These are phyloP conservation scores for Ustilago loliicola DNA, from an alignment of 1,284 basidiomycete species.

Conservation along the genomic window DNA sequence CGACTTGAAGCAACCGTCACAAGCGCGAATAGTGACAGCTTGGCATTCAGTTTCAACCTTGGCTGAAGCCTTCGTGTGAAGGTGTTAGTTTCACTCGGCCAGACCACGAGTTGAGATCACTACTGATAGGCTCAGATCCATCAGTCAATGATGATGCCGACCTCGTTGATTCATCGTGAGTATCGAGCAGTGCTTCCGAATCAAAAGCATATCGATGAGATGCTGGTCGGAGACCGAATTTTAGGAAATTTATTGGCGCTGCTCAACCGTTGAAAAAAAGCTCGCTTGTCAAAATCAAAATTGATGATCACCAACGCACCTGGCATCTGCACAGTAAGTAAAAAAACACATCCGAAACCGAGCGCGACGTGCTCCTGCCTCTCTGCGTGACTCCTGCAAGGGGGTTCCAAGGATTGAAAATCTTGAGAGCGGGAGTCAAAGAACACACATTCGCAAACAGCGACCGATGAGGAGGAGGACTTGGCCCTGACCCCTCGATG, in stretches of 20 bases:
- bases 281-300: constrained; percentile 7
- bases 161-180: too few species aligned
- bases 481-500: too few species aligned
- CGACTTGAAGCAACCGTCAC: constrained; percentile 5
- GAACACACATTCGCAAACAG: not conserved
- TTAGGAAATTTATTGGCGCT: constrained; percentile 12
- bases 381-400: constrained; percentile 13
- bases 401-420: constrained; percentile 3
- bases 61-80: too few species aligned
- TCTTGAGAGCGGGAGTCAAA: not conserved
- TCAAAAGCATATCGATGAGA: constrained; percentile 6
- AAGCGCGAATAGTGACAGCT: constrained; percentile 6
- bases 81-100: too few species aligned
- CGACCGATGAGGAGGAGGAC: not conserved
- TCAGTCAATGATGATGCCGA: too few species aligned
- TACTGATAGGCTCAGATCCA: too few species aligned
- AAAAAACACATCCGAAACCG: not conserved
- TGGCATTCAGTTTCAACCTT: not conserved
- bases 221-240: constrained; percentile 8
- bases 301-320: constrained; percentile 6
- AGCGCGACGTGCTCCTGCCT: not conserved
- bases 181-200: not conserved
- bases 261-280: not conserved
- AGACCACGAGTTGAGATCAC: too few species aligned
- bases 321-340: not conserved